These are phyloP conservation scores for Stephanodiscus minutulus DNA, from an alignment of 108 stramenopile species.

Conservation along the genomic window DNA sequence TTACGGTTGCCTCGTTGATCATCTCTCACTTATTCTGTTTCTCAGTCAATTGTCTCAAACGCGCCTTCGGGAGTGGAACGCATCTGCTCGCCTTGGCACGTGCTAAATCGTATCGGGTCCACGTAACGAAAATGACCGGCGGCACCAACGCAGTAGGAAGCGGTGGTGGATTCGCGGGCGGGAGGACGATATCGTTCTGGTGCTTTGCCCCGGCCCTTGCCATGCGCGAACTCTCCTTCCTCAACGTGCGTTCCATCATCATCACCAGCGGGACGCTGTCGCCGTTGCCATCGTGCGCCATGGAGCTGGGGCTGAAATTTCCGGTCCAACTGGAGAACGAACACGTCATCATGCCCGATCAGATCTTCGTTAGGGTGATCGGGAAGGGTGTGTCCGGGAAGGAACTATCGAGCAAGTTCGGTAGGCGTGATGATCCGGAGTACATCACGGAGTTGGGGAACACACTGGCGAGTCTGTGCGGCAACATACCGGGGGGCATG, in stretches of 20 bases:
- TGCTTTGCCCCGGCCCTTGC: conserved; percentile 97
- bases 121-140: conserved; percentile 47
- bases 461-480: conserved; percentile 77
- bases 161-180: conserved; percentile 55
- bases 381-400: conserved; percentile 83
- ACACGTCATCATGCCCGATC: conserved; percentile 91
- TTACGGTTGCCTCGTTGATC: not conserved
- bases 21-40: conserved; percentile 9
- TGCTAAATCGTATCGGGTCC: conserved; percentile 80
- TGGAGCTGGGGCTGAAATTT: conserved; percentile 91
- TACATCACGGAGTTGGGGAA: conserved; percentile 93
- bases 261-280: conserved; percentile 96
- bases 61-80: conserved; percentile 72
- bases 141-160: no score
- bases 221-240: conserved; percentile 84
- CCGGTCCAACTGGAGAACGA: conserved; percentile 88
- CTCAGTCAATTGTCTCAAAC: conserved; percentile 66
- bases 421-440: conserved; percentile 78
- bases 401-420: conserved; percentile 82
- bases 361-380: conserved; percentile 88
- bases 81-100: conserved; percentile 75
- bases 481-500: conserved; percentile 90
- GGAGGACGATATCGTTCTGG: conserved; percentile 92
- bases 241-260: conserved; percentile 85
- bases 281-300: conserved; percentile 89